Evolutionary conservation across 768 basidiomycete genomes (phyloP).

Genomic region (Serendipita sp.): DNA sequence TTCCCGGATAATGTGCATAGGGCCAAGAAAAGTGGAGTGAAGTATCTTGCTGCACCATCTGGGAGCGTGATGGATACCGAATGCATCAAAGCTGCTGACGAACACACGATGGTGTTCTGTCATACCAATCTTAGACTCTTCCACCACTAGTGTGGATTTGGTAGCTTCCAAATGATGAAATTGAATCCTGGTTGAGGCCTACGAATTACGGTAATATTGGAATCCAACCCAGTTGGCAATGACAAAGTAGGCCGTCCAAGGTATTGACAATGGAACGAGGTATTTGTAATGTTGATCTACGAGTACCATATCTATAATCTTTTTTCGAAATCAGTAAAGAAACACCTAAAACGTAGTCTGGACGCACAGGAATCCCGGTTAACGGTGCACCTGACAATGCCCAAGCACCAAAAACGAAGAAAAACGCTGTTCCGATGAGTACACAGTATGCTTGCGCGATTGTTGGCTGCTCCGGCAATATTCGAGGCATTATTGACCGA

Average conservation of each 20-base stretch:
- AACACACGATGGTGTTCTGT: slow-evolving; percentile 79
- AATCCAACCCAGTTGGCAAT: slow-evolving; percentile 99
- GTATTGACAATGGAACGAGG: slow-evolving; percentile 59
- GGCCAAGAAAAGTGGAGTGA: slow-evolving; percentile 79
- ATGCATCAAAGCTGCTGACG: slow-evolving; percentile 92
- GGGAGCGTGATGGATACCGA: slow-evolving; percentile 88
- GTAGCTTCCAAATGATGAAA: neutral
- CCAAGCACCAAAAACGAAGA: neutral
- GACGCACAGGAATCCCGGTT: neutral
- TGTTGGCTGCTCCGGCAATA: neutral
- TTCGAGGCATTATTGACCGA: neutral
- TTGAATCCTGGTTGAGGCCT: neutral
- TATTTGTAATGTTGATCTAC: slow-evolving; percentile 85
- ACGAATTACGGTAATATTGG: slow-evolving; percentile 73
- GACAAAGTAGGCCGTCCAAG: slow-evolving; percentile 71
- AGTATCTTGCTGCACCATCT: slow-evolving; percentile 77
- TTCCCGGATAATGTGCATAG: slow-evolving; percentile 97
- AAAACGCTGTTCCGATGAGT: neutral
- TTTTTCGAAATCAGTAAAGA: slow-evolving; percentile 17
- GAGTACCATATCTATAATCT: slow-evolving; percentile 46
- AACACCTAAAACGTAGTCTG: neutral
- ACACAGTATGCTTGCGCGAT: neutral
- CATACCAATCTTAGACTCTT: slow-evolving; percentile 81
- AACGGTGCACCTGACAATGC: neutral
- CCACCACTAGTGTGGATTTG: slow-evolving; percentile 46